Conservation (phyloP, 2,329 filamentous ascomycete genomes). For the Cladosporium sp. region DNA sequence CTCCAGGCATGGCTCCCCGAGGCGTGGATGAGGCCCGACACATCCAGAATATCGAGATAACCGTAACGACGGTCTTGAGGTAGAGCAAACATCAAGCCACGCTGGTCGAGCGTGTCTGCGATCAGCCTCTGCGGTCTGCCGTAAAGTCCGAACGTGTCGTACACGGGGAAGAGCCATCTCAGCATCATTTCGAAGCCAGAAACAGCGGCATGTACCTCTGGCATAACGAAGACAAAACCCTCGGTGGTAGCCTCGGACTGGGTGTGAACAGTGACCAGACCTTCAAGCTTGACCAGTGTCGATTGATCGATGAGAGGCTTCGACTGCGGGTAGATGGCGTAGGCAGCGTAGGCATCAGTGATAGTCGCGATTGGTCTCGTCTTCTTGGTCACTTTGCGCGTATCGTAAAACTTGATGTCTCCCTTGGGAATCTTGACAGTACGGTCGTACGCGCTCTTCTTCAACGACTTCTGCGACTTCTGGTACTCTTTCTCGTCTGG, state of each 20-base stretch:
- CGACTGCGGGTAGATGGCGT: conserved; percentile 92
- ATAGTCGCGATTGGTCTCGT: conserved; percentile 85
- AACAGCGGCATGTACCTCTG: conserved; percentile 86
- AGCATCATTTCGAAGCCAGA: conserved; percentile 95
- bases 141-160: conserved; percentile 88
- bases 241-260: conserved; percentile 74
- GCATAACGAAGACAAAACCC: conserved; percentile 97
- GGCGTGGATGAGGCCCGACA: conserved; percentile 72
- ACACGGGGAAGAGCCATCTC: conserved; percentile 86
- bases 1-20: conserved; percentile 73
- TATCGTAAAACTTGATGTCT: conserved; percentile 92
- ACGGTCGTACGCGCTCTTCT: conserved; percentile 82
- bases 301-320: conserved; percentile 93
- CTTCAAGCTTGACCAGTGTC: conserved; percentile 90
- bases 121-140: conserved; percentile 82
- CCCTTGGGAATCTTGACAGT: conserved; percentile 67
- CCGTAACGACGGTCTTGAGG: conserved; percentile 83
- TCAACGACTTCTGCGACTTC: conserved; percentile 75
- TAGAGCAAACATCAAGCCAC: conserved; percentile 98
- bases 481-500: conserved; percentile 90
- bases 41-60: conserved; percentile 85
- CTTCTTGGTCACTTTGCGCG: conserved; percentile 88
- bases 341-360: conserved; percentile 84
- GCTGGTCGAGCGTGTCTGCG: conserved; percentile 78
- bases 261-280: conserved; percentile 81